Evolutionary conservation across 1,284 basidiomycete species (phyloP).

Genomic region (Porodaedalea pini): DNA sequence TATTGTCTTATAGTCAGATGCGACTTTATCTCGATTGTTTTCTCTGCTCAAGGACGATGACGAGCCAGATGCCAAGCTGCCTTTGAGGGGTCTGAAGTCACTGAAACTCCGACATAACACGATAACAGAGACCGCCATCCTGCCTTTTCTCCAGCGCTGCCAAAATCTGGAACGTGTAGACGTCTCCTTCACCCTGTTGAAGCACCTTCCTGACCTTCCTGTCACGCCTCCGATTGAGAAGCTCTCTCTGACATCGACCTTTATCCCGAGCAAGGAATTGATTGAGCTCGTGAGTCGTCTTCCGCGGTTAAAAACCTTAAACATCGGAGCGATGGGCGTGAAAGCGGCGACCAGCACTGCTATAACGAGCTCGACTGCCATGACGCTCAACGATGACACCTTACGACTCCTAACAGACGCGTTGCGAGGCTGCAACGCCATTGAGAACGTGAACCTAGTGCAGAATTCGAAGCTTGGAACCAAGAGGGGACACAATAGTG

Average conservation of each 20-base stretch:
- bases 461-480: constrained; percentile 58
- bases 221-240: constrained; percentile 42
- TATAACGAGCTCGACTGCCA: constrained; percentile 43
- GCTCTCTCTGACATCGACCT: constrained; percentile 58
- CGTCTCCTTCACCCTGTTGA: constrained; percentile 59
- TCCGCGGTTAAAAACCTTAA: constrained; percentile 44
- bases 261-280: constrained; percentile 40
- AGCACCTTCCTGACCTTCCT: constrained; percentile 28
- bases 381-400: constrained; percentile 53
- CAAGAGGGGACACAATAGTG: constrained; percentile 32
- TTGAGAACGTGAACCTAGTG: constrained; percentile 57
- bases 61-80: constrained; percentile 25
- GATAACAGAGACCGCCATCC: constrained; percentile 47
- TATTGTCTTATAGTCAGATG: constrained; percentile 46
- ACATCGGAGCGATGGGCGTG: constrained; percentile 59
- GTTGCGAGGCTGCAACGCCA: constrained; percentile 34
- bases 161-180: constrained; percentile 55
- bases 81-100: constrained; percentile 41
- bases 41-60: constrained; percentile 26
- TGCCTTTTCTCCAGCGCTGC: constrained; percentile 41
- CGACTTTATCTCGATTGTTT: constrained; percentile 47
- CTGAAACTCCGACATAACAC: constrained; percentile 58
- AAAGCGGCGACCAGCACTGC: constrained; percentile 41
- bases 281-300: constrained; percentile 38
- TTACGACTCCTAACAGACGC: constrained; percentile 44